phyloP scores from a whole-genome alignment of 306 rosid species.

The Hylodesmum podocarpum region DNA sequence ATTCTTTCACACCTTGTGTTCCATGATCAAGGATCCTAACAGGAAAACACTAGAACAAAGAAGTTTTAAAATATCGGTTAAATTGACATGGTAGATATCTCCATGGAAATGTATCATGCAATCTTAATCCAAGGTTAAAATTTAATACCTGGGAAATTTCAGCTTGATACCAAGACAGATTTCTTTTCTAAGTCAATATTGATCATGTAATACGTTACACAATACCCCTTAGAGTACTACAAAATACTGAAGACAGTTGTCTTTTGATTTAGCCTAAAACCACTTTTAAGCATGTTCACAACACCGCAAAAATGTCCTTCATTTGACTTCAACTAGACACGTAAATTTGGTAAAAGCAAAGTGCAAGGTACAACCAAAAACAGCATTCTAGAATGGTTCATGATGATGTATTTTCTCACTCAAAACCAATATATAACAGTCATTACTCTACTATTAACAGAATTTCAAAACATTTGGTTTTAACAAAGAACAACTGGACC shows the following conservation, averaged over 20 bases:
- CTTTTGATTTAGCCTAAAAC: background rate
- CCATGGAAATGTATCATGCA: background rate
- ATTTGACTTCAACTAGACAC: background rate
- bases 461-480: background rate
- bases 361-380: background rate
- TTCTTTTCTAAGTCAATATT: background rate
- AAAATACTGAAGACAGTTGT: background rate
- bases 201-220: background rate
- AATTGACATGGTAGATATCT: background rate
- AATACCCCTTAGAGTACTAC: background rate
- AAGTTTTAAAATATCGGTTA: too few species aligned
- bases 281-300: background rate
- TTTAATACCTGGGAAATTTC: background rate
- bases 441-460: background rate
- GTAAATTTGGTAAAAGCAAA: background rate
- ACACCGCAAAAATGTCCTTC: background rate
- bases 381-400: background rate
- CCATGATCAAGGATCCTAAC: too few species aligned
- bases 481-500: background rate
- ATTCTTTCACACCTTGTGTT: too few species aligned
- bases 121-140: too few species aligned
- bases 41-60: too few species aligned
- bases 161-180: background rate
- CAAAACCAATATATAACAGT: background rate
- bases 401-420: background rate